These are phyloP conservation scores for Puccinia triticina DNA, from an alignment of 1,284 basidiomycete species.

Conservation along the genomic window DNA sequence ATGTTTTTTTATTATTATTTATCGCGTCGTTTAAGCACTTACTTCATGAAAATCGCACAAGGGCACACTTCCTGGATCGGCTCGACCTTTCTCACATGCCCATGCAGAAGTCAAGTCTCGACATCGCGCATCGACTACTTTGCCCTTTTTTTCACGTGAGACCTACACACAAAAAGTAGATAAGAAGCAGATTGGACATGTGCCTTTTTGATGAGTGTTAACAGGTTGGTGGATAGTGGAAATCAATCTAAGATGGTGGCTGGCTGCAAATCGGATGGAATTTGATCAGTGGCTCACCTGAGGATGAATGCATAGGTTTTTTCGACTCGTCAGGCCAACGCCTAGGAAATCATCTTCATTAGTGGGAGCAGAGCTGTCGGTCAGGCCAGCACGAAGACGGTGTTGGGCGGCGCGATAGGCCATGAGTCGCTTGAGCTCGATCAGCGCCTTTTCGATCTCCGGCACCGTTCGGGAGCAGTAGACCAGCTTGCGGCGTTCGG, in stretches of 20 bases:
- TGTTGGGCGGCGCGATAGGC: conserved; percentile 70
- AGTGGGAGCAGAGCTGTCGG: conserved; percentile 68
- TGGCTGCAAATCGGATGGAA: not conserved
- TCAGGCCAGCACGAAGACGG: conserved; percentile 63
- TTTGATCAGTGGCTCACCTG: conserved; percentile 67
- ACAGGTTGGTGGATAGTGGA: not conserved
- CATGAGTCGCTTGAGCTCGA: conserved; percentile 93
- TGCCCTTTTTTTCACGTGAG: conserved; percentile 95
- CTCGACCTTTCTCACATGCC: conserved; percentile 80
- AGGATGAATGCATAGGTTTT: conserved; percentile 95
- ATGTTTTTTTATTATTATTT: not conserved
- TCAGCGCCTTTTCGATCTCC: conserved; percentile 97
- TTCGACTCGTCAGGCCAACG: conserved; percentile 88
- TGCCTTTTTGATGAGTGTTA: conserved; percentile 31
- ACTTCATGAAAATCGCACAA: conserved; percentile 97
- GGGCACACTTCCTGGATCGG: conserved; percentile 86
- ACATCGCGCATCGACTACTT: conserved; percentile 93
- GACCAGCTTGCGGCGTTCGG: conserved; percentile 87
- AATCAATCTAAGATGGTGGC: not conserved
- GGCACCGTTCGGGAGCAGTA: conserved; percentile 99
- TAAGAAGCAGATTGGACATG: conserved; percentile 9
- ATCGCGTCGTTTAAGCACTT: conserved; percentile 53
- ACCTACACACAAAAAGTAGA: conserved; percentile 68
- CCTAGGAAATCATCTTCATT: conserved; percentile 85
- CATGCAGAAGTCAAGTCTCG: conserved; percentile 88